Conservation (phyloP, 75 land plant species). For the Picea sitchensis region DNA sequence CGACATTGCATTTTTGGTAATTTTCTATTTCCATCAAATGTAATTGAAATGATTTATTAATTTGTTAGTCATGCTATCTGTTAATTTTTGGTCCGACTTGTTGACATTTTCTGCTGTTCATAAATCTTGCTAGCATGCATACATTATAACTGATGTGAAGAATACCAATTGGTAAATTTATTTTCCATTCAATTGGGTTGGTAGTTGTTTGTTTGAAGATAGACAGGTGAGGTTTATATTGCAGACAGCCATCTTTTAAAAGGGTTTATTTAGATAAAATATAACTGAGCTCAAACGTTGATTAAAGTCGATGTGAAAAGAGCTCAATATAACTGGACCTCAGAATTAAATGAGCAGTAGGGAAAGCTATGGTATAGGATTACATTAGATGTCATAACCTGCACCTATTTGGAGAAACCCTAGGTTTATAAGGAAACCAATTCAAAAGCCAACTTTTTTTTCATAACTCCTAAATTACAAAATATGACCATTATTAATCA, state of each 20-base stretch:
- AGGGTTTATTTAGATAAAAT: neutral
- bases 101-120: neutral
- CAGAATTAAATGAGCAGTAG: neutral
- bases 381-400: neutral
- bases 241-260: neutral
- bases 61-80: neutral
- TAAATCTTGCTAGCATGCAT: neutral
- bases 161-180: neutral
- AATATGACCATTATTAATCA: no score
- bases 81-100: neutral
- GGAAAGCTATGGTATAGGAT: neutral
- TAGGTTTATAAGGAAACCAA: neutral
- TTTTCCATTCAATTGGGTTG: neutral
- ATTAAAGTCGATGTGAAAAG: neutral
- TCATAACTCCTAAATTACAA: no score
- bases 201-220: neutral
- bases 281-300: neutral
- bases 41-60: neutral
- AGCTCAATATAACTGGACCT: neutral
- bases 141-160: neutral
- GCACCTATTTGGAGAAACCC: neutral
- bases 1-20: slow-evolving; percentile 95
- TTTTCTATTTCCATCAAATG: slow-evolving; percentile 4
- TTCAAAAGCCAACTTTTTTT: no score
- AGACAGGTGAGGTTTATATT: no score